Base-by-base conservation (phyloP, 805 yeast genomes). In the Saccharomycodes ludwigii region DNA sequence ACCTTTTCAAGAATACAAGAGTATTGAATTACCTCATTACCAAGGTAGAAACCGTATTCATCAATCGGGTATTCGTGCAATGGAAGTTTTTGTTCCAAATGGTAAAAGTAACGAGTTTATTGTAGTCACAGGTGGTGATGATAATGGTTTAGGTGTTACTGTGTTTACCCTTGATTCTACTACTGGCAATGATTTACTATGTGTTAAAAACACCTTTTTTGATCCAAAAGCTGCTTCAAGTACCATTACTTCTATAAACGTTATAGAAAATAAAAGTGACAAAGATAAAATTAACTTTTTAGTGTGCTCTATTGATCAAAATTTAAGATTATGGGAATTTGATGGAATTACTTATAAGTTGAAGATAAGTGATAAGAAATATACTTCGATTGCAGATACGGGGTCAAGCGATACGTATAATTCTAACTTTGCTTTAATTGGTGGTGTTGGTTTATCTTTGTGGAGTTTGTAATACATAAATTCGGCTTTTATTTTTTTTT, bases 381-480 rank as follows among this genome's bases (percentile, higher is more conserved):
- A 78, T 51, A 82, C 95, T 2, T 76, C 94, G 0, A 72, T 85
- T 21, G 94, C 96, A 0, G 98, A 88, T 46, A 83, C 95, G 0
- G 96, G 95, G 0, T 74, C 84, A 28, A 54, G 74, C 18, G 82
- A 64, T 31, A 41, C 65, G 2, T 43, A 59, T 1, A 28, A 34
- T 0, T 33, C 39, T 3, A 44, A 50, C 2, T 33, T 65, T 18
- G 59, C 65, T 1, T 48, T 77, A 2, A 56, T 82, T 21, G 95
- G 88, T 8, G 95, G 95, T 10, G 79, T 86, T 2, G 95, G 95
- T 2, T 42, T 81, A n/a, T 72, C 83, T 25, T 40, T 61, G 13
- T 75, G 71, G 70, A 40, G 50, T 18, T 30, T n/a, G n/a, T n/a
- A n/a, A n/a, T n/a, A n/a, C n/a, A n/a, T n/a, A n/a, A n/a, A n/a